Evolutionary conservation across 2,329 filamentous ascomycete species (phyloP).

Genomic region (Fusarium tanahbumbuense): DNA sequence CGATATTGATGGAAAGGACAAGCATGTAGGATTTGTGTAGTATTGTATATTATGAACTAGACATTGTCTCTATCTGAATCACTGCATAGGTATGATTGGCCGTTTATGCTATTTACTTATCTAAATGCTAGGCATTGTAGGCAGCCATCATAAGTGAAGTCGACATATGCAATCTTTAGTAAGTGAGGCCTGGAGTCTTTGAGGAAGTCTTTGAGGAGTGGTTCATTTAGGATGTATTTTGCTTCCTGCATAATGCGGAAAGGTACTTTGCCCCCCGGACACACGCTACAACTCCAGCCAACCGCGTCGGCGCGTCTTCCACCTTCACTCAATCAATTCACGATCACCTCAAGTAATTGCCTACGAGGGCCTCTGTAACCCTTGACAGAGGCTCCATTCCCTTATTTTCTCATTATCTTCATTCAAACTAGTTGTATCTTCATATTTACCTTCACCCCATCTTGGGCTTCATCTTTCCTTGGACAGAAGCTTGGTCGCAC

Average conservation of each 20-base stretch:
- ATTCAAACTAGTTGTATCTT: neutral
- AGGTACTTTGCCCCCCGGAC: slow-evolving; percentile 15
- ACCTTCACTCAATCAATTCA: slow-evolving; percentile 2
- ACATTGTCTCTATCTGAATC: neutral
- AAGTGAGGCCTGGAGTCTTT: too few species aligned
- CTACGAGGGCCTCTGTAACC: neutral
- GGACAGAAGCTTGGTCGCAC: neutral
- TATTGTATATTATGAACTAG: slow-evolving; percentile 29
- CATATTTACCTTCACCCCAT: neutral
- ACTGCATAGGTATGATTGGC: too few species aligned
- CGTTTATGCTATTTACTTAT: too few species aligned
- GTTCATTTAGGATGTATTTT: slow-evolving; percentile 11
- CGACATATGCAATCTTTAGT: neutral
- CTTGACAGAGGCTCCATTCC: neutral
- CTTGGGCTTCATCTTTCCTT: neutral
- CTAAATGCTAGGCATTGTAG: too few species aligned
- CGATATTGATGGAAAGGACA: neutral
- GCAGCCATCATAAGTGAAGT: neutral
- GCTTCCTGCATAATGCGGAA: slow-evolving; percentile 1
- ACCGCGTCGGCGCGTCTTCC: slow-evolving; percentile 41
- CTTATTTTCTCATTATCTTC: neutral
- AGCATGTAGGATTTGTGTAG: slow-evolving; percentile 47
- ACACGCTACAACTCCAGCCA: slow-evolving; percentile 1
- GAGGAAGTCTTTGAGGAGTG: too few species aligned
- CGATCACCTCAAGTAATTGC: neutral